These are phyloP conservation scores for Skeletonema costatum DNA, from an alignment of 108 stramenopile genomes.

Conservation along the genomic window DNA sequence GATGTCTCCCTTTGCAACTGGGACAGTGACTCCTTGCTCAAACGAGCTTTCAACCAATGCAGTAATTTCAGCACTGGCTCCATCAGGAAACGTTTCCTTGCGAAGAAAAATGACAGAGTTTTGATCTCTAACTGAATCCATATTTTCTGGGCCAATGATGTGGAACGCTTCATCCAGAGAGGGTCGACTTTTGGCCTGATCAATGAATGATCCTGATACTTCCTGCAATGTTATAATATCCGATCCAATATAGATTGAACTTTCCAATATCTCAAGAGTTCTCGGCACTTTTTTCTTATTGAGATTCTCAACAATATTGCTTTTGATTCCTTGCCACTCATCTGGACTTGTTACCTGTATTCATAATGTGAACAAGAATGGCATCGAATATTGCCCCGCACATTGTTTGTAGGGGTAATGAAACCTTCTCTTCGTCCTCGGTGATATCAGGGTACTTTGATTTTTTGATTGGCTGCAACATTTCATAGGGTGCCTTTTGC, in stretches of 20 bases:
- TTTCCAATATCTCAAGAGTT: constrained; percentile 76
- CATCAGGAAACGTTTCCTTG: constrained; percentile 62
- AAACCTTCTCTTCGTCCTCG: constrained; percentile 71
- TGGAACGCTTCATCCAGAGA: constrained; percentile 58
- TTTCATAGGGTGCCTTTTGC: constrained; percentile 52
- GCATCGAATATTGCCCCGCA: constrained; percentile 85
- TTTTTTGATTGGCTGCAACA: constrained; percentile 75
- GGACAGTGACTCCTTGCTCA: constrained; percentile 60
- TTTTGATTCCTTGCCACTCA: constrained; percentile 77
- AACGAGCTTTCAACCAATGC: constrained; percentile 51
- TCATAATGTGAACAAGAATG: constrained; percentile 88
- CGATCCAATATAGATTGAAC: constrained; percentile 53
- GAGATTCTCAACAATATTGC: constrained; percentile 69
- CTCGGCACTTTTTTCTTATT: constrained; percentile 77
- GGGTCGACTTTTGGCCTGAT: constrained; percentile 45
- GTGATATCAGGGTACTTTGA: constrained; percentile 84
- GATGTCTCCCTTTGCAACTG: constrained; percentile 85
- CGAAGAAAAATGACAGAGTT: constrained; percentile 82
- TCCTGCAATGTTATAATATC: constrained; percentile 89
- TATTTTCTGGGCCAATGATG: constrained; percentile 50
- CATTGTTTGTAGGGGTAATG: constrained; percentile 76
- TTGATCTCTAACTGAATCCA: constrained; percentile 83
- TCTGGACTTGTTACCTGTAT: constrained; percentile 54
- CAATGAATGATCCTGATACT: constrained; percentile 70
- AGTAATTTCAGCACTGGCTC: constrained; percentile 63